Evolutionary conservation across 2,329 filamentous ascomycete species (phyloP), one percentile per base, ranked within the genome.

Genomic region (Fusarium nanum): DNA sequence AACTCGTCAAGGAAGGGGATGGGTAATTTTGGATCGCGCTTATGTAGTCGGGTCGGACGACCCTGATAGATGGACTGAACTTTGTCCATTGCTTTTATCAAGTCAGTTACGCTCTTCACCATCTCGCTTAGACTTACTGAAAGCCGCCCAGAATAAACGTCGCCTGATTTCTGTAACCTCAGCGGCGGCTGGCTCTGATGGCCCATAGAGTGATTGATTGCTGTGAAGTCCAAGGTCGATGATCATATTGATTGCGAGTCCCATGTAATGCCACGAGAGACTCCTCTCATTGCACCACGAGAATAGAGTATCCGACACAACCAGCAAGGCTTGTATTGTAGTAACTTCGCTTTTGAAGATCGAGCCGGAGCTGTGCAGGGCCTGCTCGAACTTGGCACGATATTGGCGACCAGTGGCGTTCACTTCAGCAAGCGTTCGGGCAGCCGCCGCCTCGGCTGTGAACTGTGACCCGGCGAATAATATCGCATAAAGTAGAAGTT

Each of bases 401-500:
- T 46, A 68, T 12, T 32, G 65, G 1, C 53, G 65, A 2, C 64
- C 65, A 0, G 27, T 42, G 1, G 50, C 45, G 18, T 68, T 41
- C 2, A 54, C 9, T 9, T 40, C 41, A 11, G 13, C 9, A 6
- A 22, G 6, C 1, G 14, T 58, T 10, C 16, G 45, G 8, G 46
- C 50, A 34, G 42, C 20, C 1, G 34, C 30, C 5, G 22, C 6
- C 1, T 63, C 34, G 6, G n/a, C 16, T 8, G 64, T 57, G 6
- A 68, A 42, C 8, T 46, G 57, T 1, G 64, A 68, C 0, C 58
- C 84, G 67, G 56, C 81, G 80, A 8, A 83, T 54, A 85, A 81
- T 1, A 89, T 84, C 1, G 86, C 86, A 66, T 88, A 87, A 4
- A 89, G 77, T 2, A 89, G 79, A 3, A 86, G 77, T 47, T 87